phyloP scores from a whole-genome alignment of 441 rosid genomes.

The Eruca vesicaria region DNA sequence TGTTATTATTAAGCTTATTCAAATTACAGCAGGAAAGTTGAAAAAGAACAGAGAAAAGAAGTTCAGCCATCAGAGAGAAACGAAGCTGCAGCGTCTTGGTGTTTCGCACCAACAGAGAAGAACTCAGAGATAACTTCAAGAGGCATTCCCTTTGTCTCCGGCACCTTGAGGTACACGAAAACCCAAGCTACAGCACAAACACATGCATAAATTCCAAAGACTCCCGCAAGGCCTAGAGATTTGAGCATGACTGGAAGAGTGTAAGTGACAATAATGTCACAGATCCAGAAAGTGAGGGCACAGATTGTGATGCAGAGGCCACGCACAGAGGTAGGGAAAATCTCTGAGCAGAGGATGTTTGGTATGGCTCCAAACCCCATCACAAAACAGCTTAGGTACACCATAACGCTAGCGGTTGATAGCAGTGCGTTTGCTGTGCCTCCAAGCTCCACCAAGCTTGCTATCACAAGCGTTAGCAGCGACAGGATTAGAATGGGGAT shows the following conservation, averaged over 20 bases:
- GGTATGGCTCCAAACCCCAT: constrained; percentile 61
- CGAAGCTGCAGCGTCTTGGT: constrained; percentile 32
- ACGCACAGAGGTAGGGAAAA: constrained; percentile 56
- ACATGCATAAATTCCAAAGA: constrained; percentile 43
- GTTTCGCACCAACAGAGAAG: constrained; percentile 76
- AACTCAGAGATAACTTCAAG: constrained; percentile 85
- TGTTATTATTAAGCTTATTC: constrained; percentile 19
- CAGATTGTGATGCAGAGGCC: constrained; percentile 74
- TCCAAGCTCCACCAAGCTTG: constrained; percentile 38
- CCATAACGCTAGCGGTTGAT: constrained; percentile 41
- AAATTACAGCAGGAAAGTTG: constrained; percentile 16
- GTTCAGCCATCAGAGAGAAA: constrained; percentile 28
- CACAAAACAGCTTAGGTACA: constrained; percentile 52
- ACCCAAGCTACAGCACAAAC: constrained; percentile 47
- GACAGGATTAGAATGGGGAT: constrained; percentile 49
- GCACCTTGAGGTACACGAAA: constrained; percentile 76
- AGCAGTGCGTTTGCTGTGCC: constrained; percentile 33
- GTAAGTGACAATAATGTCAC: constrained; percentile 60
- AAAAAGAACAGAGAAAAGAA: constrained; percentile 10
- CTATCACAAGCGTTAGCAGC: constrained; percentile 39
- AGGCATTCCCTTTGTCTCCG: constrained; percentile 95
- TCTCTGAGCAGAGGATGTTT: constrained; percentile 55
- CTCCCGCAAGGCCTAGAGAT: constrained; percentile 46
- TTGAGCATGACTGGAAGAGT: constrained; percentile 49
- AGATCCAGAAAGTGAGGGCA: constrained; percentile 62